phyloP scores from a whole-genome alignment of 164 flowering plant genomes.

The Liriodendron chinense region DNA sequence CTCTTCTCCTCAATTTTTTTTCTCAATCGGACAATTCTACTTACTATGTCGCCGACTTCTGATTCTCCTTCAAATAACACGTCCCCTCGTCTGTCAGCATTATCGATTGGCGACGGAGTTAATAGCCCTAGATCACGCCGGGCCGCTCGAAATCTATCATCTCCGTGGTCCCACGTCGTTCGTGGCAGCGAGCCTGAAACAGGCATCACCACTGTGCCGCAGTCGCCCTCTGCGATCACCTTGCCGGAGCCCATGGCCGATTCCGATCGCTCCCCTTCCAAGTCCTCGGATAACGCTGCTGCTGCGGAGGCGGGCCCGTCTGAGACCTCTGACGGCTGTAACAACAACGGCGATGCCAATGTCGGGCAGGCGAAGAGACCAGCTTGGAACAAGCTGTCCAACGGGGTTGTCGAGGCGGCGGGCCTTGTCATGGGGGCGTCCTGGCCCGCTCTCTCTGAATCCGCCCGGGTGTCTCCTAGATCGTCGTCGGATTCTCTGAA shows the following conservation, averaged over 20 bases:
- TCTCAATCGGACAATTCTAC: background rate
- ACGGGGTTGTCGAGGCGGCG: conserved; percentile 36
- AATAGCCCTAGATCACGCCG: background rate
- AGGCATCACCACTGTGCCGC: background rate
- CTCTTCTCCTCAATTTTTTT: background rate
- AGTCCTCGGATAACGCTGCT: conserved; percentile 20
- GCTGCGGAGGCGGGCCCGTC: conserved; percentile 8
- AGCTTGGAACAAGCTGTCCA: conserved; percentile 65
- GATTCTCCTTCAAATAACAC: background rate
- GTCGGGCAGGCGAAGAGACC: conserved; percentile 46
- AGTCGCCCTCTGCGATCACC: background rate
- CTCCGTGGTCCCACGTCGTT: background rate
- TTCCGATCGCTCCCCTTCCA: background rate
- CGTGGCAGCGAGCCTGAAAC: background rate
- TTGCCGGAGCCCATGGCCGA: background rate
- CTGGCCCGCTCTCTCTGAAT: conserved; percentile 71
- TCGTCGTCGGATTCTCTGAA: conserved; percentile 35
- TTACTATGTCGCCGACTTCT: background rate
- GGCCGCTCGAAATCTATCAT: background rate
- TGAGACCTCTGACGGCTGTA: conserved; percentile 22
- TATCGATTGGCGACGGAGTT: background rate
- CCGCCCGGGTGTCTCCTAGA: conserved; percentile 47
- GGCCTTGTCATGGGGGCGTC: conserved; percentile 42
- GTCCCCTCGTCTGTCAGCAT: background rate
- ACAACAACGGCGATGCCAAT: conserved; percentile 17